phyloP scores from a whole-genome alignment of 192 early-diverging fungal genomes.

The Piromyces finnis region DNA sequence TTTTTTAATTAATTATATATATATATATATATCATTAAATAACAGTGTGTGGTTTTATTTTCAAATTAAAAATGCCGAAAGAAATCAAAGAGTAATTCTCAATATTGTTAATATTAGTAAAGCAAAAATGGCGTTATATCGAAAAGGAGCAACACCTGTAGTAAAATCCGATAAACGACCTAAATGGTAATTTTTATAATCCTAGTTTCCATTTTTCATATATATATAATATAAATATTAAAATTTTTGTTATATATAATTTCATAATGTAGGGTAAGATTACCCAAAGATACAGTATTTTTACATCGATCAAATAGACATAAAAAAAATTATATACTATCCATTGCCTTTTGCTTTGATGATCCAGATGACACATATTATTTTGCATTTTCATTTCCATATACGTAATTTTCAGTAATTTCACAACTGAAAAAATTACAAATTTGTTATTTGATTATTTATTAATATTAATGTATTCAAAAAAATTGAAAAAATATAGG shows the following conservation, averaged over 20 bases:
- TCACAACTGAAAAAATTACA: too few species aligned
- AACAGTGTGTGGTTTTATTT: background rate
- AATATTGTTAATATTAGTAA: background rate
- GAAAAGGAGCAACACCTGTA: background rate
- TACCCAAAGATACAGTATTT: background rate
- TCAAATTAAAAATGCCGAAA: background rate
- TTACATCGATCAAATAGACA: background rate
- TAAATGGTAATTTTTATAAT: background rate
- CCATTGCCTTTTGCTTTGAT: background rate
- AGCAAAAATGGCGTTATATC: background rate
- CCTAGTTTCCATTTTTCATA: too few species aligned
- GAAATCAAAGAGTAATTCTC: background rate
- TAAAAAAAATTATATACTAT: background rate
- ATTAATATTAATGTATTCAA: too few species aligned
- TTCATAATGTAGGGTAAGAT: background rate
- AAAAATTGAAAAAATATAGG: background rate
- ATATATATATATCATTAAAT: too few species aligned
- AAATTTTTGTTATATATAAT: too few species aligned
- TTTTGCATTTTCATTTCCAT: background rate
- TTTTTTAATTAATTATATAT: too few species aligned
- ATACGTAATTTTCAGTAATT: background rate
- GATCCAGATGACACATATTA: background rate
- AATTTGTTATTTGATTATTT: too few species aligned
- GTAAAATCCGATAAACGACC: background rate
- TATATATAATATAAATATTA: too few species aligned